Evolutionary conservation across 2,329 filamentous ascomycete genomes (phyloP), one percentile per base, ranked within the genome.

Genomic region (Colletotrichum sidae): DNA sequence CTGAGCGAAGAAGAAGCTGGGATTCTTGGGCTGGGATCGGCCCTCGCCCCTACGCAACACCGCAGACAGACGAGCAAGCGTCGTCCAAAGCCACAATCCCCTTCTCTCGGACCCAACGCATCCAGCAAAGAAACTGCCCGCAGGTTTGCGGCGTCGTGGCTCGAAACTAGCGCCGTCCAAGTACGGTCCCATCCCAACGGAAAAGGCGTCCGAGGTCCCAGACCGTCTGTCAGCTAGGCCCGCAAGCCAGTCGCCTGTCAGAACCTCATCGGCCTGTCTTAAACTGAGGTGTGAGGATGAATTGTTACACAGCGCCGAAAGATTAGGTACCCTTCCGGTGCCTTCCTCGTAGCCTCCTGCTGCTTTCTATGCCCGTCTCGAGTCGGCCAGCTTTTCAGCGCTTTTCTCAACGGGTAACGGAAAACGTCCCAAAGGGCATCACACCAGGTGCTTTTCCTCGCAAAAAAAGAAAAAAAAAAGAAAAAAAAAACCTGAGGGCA

Each of bases 161-260:
- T 49, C 33, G 49, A n/a, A 9, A 38, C 25, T 49, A 35, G 57
- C n/a, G 9, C 17, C 35, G 52, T 42, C 52, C 25, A 25, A 5
- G 25, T 25, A 25, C 25, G 4, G 25, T 42, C 45, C 58, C 33
- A 41, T 37, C 42, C 46, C 62, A 56, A 34, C 62, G 56, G 56
- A 56, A 46, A 55, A 11, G 41, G 42, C n/a, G 46, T 37, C 51
- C 62, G 57, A 50, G 25, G 8, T 52, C 46, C 57, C 51, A 52
- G 33, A 38, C 51, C 35, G 25, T 60, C 34, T 10, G 17, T n/a
- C 35, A 33, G 2, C 15, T n/a, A 56, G 44, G 35, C 25, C 50
- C 47, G 47, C 35, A 2, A 37, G 42, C 55, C 55, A 50, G 34
- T 57, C 55, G 45, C 55, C 44, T 57, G 55, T 42, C 13, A 57